Conservation (phyloP, 164 flowering plant species). For the Annona cherimola region DNA sequence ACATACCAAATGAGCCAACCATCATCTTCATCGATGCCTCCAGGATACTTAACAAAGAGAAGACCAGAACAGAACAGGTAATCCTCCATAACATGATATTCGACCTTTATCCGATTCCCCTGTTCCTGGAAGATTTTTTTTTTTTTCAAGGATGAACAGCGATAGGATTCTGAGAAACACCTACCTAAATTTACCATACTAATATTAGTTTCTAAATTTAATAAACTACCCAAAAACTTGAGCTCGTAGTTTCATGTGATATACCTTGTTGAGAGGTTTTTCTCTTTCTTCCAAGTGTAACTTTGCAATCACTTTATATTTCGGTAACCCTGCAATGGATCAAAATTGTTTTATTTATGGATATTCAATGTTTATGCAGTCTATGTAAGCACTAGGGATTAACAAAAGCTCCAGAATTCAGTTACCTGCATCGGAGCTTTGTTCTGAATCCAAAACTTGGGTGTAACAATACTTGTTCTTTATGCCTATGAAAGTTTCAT, state of each 20-base stretch:
- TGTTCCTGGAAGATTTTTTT: constrained; percentile 2
- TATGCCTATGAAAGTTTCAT: constrained; percentile 8
- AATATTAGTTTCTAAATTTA: background rate
- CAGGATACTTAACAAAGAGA: constrained; percentile 7
- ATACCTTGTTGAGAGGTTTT: background rate
- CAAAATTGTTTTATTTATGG: background rate
- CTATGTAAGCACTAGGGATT: background rate
- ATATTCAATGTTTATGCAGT: background rate
- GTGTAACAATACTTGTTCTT: constrained; percentile 16
- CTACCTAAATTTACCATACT: too few relatives aligned
- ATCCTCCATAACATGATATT: constrained; percentile 14
- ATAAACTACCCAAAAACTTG: background rate
- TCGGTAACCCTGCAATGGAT: constrained; percentile 8
- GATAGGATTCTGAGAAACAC: too few relatives aligned
- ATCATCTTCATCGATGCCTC: constrained; percentile 25
- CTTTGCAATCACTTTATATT: constrained; percentile 11
- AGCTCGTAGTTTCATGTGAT: background rate
- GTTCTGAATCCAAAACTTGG: constrained; percentile 17
- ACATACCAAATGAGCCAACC: constrained; percentile 26
- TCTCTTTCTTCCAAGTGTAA: constrained; percentile 3
- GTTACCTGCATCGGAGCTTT: constrained; percentile 11
- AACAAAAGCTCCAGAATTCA: background rate
- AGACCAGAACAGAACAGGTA: constrained; percentile 10
- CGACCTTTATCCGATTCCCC: constrained; percentile 9
- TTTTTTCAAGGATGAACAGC: too few relatives aligned